Evolutionary conservation across 192 early-diverging fungal species (phyloP), one percentile per base, ranked within the genome.

Genomic region (Backusella liffmaniae): DNA sequence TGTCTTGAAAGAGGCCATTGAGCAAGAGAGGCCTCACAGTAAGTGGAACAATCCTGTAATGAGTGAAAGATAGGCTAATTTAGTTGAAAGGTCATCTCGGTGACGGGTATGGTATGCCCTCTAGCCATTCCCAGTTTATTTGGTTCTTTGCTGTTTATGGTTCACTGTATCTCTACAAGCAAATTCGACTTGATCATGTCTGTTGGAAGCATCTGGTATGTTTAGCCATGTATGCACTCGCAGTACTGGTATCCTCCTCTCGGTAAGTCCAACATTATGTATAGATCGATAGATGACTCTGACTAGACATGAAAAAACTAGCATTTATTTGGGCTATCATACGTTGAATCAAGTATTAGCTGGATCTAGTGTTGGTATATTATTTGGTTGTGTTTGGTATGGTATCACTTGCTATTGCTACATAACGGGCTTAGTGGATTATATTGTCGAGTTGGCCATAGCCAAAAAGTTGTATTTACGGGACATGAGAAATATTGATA

Each of bases 21-120:
- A 84, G 70, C 76, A 93, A 74, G 84, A 86, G 44, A 79, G 94
- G 66, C 94, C 94, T 3, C 87, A 84, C 59, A 84, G 91, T 92
- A 83, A 66, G 76, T 37, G 16, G 30, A 36, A 67, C 1, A 16
- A 16, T 39, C 56, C 13, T n/a, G 56, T 37, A 67, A 16, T 23
- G 3, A 21, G 8, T 10, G 13, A 72, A 23, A 32, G 69, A 67
- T 39, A 49, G n/a, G 21, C 32, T 66, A 10, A 32, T 67, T 67
- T 67, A 18, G 12, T 36, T 35, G 16, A 41, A 30, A 93, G 92
- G 81, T 36, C 88, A 90, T 75, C 80, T 93, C 34, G 91, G 91
- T 2, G 81, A 83, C 15, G 92, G 92, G 7, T 95, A 96, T 79
- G 95, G 93, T 5, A 96, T 96, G 95, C 95, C 95, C 9, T 92